These are phyloP conservation scores for Termitomyces sp. DNA, from an alignment of 768 basidiomycete species.

Conservation along the genomic window DNA sequence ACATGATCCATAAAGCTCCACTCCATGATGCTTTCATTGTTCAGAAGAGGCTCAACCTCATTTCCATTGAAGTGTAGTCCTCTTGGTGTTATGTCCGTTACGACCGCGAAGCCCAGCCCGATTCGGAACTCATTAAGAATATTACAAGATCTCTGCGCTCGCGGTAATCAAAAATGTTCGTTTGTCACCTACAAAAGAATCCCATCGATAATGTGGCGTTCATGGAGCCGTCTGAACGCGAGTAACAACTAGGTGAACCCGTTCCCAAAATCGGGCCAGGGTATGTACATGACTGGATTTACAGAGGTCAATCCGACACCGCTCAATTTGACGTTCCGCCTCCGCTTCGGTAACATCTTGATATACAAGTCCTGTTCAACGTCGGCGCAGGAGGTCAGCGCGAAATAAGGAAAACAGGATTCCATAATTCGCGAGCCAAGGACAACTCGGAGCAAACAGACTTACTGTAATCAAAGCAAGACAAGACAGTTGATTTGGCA, in stretches of 20 bases:
- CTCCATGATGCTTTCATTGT: background rate
- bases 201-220: background rate
- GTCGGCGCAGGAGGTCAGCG: conserved; percentile 10
- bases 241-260: conserved; percentile 13
- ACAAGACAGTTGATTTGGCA: conserved; percentile 20
- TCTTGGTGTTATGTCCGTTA: background rate
- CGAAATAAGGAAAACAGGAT: conserved; percentile 25
- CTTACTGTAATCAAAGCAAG: conserved; percentile 20
- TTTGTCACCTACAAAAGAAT: background rate
- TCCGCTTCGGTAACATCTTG: background rate
- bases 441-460: conserved; percentile 11
- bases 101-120: background rate
- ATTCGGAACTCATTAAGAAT: background rate
- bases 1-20: background rate
- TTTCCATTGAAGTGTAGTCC: too few relatives aligned
- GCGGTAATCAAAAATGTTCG: background rate
- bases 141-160: background rate
- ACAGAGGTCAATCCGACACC: conserved; percentile 1
- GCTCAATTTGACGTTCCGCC: background rate
- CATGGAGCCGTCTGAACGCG: too few relatives aligned
- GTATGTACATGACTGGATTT: conserved; percentile 17
- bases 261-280: conserved; percentile 15
- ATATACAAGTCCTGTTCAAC: background rate
- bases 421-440: conserved; percentile 23
- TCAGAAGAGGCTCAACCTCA: background rate